Base-by-base conservation (phyloP, 108 stramenopile genomes). In the Poteriospumella lacustris region DNA sequence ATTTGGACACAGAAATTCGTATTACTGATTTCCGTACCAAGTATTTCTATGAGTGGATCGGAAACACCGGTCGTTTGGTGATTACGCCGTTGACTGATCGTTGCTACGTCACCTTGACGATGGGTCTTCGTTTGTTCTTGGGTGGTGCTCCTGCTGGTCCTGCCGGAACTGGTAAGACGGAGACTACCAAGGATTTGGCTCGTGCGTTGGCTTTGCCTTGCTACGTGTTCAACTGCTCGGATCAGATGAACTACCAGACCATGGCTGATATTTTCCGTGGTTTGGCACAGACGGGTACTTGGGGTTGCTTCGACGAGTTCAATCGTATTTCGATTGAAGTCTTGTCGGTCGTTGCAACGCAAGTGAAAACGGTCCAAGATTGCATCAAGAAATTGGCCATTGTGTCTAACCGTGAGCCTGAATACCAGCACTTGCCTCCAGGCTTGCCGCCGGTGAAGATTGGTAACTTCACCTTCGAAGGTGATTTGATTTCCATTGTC, bases 281-380 rank as follows among this genome's bases (percentile, higher is more conserved):
- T 26, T 84, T 94, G 29, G 89, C 90, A 15, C 93, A 94, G 82
- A 90, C 91, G 29, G 93, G 93, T 42, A 90, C 93, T 52, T 94
- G 93, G 93, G 93, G 93, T 43, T 94, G 93, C 81, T 94, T 94
- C 60, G 93, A 94, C 78, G 93, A 94, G 86, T 94, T 94, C 80
- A 94, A 94, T 64, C 89, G 93, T 68, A 94, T 94, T 73, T 89
- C 91, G 42, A 92, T 94, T 58, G 93, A 94, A 68, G 93, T 94
- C 31, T 82, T 94, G n/a, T 92, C 91, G 24, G 93, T 94, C 42
- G 93, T 94, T 38, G 92, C 93, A 29, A 92, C 93, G 3, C 93
- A 94, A 82, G 93, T 94, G 41, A 93, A 94, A 59, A 90, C 90
- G 0, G 90, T 94, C 60, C 91, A 92, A 83, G 92, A 92, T 79